Percentiles rank a stretch among this genome's conserved stretches.
Evolutionary conservation across 108 stramenopile species (phyloP).

Genomic region (Poteriospumella lacustris): DNA sequence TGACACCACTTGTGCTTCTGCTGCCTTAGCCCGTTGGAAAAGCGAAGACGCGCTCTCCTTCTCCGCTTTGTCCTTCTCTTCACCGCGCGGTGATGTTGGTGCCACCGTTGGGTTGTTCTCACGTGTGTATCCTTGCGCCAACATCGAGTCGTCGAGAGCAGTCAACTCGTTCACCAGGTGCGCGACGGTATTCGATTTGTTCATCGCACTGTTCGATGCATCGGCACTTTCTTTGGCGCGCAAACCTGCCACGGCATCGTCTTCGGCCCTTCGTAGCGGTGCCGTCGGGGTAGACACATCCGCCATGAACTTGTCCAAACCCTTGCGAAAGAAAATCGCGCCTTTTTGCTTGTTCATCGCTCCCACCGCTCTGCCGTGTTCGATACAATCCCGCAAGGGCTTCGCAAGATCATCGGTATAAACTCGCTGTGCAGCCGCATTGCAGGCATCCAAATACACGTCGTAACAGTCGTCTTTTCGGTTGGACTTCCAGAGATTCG

Average conservation of each 20-base stretch:
- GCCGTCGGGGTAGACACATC: neutral
- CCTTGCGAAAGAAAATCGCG: constrained; percentile 40
- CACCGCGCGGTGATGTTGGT: too few species aligned
- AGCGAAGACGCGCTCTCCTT: neutral
- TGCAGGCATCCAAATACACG: constrained; percentile 35
- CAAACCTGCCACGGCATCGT: neutral
- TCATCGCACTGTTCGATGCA: neutral
- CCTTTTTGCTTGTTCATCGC: constrained; percentile 24
- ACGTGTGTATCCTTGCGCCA: constrained; percentile 1
- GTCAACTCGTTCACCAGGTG: neutral
- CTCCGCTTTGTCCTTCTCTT: neutral
- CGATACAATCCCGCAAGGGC: constrained; percentile 8
- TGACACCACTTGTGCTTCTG: neutral
- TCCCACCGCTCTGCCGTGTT: neutral
- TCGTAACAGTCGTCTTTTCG: constrained; percentile 45
- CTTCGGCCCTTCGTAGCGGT: neutral
- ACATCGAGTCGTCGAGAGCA: neutral
- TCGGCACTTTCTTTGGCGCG: neutral
- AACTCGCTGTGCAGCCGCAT: neutral
- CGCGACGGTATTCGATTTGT: neutral
- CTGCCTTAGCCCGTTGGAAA: neutral
- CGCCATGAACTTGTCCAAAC: constrained; percentile 32
- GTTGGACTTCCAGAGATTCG: constrained; percentile 43
- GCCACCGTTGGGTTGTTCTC: constrained; percentile 3
- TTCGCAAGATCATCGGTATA: neutral